These are phyloP conservation scores for Phragmites australis DNA, from an alignment of 176 grass and related monocot genomes.

Conservation along the genomic window DNA sequence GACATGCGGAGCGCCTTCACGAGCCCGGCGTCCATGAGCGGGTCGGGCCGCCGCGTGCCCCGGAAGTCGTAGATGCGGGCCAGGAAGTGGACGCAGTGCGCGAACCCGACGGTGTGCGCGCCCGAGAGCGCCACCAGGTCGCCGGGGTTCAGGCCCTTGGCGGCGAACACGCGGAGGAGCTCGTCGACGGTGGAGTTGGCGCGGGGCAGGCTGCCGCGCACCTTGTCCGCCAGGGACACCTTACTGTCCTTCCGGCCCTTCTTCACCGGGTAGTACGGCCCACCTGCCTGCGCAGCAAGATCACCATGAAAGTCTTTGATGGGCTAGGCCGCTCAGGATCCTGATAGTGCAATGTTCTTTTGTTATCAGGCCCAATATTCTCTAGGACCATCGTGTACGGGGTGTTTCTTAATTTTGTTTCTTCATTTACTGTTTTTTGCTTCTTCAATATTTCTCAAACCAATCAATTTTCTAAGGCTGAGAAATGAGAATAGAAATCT, in stretches of 20 bases:
- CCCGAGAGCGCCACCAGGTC: constrained; percentile 65
- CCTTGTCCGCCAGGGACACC: constrained; percentile 66
- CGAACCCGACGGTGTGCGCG: constrained; percentile 81
- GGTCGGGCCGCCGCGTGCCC: constrained; percentile 50
- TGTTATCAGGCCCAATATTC: neutral
- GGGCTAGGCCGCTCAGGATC: too few relatives aligned
- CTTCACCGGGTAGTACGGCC: constrained; percentile 70
- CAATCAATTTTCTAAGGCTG: neutral
- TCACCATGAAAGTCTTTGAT: neutral
- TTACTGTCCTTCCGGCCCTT: constrained; percentile 93
- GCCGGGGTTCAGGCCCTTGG: constrained; percentile 48
- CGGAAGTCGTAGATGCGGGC: constrained; percentile 67
- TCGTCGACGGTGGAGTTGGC: constrained; percentile 82
- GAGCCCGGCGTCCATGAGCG: constrained; percentile 72
- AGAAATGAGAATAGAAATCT: too few relatives aligned
- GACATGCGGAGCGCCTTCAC: constrained; percentile 77
- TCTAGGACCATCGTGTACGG: too few relatives aligned
- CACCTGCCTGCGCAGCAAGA: constrained; percentile 59
- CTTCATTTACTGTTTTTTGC: too few relatives aligned
- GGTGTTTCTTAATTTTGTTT: too few relatives aligned
- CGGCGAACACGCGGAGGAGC: constrained; percentile 78
- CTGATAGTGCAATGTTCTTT: neutral
- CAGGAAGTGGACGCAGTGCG: constrained; percentile 70
- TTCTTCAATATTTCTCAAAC: neutral
- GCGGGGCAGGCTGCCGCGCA: constrained; percentile 60